phyloP scores from a whole-genome alignment of 768 basidiomycete genomes.

The Pulveroboletus ravenelii region DNA sequence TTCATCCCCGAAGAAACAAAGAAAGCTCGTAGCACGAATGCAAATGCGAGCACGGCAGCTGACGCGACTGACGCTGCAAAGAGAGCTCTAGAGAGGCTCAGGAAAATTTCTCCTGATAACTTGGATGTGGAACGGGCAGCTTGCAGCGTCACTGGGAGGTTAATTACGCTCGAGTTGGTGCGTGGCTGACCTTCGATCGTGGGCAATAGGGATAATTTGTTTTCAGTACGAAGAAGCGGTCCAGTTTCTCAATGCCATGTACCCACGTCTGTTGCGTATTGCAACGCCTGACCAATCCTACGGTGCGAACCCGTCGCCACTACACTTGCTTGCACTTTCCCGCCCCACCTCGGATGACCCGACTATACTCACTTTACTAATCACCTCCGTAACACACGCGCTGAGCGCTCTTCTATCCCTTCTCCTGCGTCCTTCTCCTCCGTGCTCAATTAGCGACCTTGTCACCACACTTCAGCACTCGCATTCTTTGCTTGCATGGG shows the following conservation, averaged over 20 bases:
- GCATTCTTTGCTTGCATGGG: slow-evolving; percentile 49
- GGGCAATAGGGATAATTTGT: not conserved
- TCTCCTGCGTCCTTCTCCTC: slow-evolving; percentile 15
- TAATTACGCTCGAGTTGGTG: slow-evolving; percentile 69
- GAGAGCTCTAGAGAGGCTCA: slow-evolving; percentile 43
- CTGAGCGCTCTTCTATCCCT: slow-evolving; percentile 39
- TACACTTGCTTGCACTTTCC: slow-evolving; percentile 41
- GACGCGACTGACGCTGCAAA: slow-evolving; percentile 34
- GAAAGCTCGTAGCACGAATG: slow-evolving; percentile 15
- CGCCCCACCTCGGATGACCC: slow-evolving; percentile 31
- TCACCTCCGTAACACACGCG: slow-evolving; percentile 56
- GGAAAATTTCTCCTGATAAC: slow-evolving; percentile 41
- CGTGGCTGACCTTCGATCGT: slow-evolving; percentile 23
- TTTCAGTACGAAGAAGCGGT: slow-evolving; percentile 53
- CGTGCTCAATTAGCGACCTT: slow-evolving; percentile 23
- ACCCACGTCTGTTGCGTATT: slow-evolving; percentile 34
- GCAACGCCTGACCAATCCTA: not conserved
- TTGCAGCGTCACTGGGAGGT: slow-evolving; percentile 59
- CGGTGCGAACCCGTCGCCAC: slow-evolving; percentile 1
- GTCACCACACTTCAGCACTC: slow-evolving; percentile 26
- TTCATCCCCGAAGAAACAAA: slow-evolving; percentile 25
- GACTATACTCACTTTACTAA: slow-evolving; percentile 47
- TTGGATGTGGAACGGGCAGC: slow-evolving; percentile 74
- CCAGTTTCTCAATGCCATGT: slow-evolving; percentile 42
- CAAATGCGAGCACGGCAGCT: slow-evolving; percentile 33